phyloP scores from a whole-genome alignment of 1,284 basidiomycete species.

The Peniophora sp. region DNA sequence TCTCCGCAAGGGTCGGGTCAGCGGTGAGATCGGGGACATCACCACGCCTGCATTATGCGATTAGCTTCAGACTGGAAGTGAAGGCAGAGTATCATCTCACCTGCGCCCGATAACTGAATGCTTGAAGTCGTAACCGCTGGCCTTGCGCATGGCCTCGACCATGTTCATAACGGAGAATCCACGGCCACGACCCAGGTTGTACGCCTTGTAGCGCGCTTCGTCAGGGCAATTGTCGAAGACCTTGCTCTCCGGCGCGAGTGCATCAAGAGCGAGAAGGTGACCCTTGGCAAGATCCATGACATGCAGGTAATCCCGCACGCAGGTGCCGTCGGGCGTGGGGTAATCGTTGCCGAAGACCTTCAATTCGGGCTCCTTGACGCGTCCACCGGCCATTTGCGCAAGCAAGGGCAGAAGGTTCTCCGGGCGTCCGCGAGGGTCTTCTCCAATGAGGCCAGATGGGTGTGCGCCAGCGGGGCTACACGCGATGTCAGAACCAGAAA shows the following conservation, averaged over 20 bases:
- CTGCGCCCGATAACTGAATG: conserved; percentile 87
- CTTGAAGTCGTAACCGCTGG: conserved; percentile 84
- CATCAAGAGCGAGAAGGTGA: conserved; percentile 89
- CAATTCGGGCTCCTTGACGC: conserved; percentile 73
- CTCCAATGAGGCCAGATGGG: conserved; percentile 91
- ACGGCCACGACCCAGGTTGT: conserved; percentile 92
- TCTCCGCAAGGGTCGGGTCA: conserved; percentile 85
- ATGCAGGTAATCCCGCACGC: conserved; percentile 97
- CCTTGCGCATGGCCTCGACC: conserved; percentile 91
- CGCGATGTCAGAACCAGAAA: conserved; percentile 1
- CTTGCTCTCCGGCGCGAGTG: conserved; percentile 59
- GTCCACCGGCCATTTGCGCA: conserved; percentile 92
- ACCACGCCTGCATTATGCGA: conserved; percentile 54
- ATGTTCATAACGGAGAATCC: conserved; percentile 94
- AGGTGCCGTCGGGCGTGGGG: conserved; percentile 94
- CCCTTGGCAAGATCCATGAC: conserved; percentile 93
- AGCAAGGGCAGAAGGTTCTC: conserved; percentile 93
- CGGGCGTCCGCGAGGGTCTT: conserved; percentile 92
- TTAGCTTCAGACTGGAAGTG: neutral
- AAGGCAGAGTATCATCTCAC: conserved; percentile 34
- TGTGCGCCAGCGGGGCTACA: conserved; percentile 91
- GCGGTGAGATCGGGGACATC: conserved; percentile 98
- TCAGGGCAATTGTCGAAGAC: conserved; percentile 44
- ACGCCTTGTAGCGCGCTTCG: conserved; percentile 76
- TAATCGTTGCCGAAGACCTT: conserved; percentile 99